phyloP scores from a whole-genome alignment of 306 rosid genomes.

The peach (Prunus persica) region DNA sequence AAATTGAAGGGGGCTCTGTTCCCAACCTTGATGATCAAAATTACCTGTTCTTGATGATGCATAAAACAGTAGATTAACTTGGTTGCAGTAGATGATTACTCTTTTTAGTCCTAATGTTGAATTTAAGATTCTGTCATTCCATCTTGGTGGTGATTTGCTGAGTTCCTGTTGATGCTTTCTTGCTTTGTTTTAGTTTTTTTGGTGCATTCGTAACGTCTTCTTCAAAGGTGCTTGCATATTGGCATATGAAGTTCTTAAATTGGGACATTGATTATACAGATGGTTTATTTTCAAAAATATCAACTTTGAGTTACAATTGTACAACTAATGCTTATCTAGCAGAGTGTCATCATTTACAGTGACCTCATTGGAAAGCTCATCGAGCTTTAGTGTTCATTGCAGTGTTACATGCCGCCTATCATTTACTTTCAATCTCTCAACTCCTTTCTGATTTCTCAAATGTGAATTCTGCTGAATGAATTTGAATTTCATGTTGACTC shows the following conservation, averaged over 20 bases:
- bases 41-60: neutral
- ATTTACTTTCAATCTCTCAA: neutral
- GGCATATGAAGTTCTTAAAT: neutral
- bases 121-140: neutral
- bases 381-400: neutral
- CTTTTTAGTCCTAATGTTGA: neutral
- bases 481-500: constrained; percentile 23
- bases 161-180: neutral
- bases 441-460: constrained; percentile 14
- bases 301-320: neutral
- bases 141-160: neutral
- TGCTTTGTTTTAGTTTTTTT: too few relatives aligned
- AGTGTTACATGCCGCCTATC: neutral
- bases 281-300: neutral
- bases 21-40: neutral
- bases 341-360: neutral
- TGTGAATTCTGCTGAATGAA: neutral
- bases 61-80: neutral
- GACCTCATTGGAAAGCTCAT: neutral
- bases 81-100: neutral
- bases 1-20: neutral
- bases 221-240: neutral
- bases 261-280: neutral
- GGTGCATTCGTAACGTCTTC: neutral
- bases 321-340: neutral